A percentile compares a stretch with the other conserved stretches of the same genome.
These are phyloP conservation scores for Fusarium agapanthi DNA, from an alignment of 2,329 filamentous ascomycete genomes.

Conservation along the genomic window DNA sequence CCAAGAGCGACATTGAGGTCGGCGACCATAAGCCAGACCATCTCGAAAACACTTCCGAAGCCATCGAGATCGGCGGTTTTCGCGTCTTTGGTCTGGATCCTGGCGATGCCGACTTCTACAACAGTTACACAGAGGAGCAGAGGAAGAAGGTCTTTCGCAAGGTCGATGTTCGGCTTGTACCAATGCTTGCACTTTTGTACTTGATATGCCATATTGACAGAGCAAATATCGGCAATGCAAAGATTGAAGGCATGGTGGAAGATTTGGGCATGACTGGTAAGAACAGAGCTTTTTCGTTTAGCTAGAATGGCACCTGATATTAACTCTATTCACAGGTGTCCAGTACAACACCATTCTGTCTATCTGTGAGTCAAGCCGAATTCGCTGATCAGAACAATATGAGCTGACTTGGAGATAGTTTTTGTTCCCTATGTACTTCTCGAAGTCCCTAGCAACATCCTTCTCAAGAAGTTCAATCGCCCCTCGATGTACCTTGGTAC, in stretches of 20 bases:
- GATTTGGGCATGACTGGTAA: constrained; percentile 55
- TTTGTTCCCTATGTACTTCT: constrained; percentile 37
- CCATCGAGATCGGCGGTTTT: constrained; percentile 33
- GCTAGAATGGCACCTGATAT: too few relatives aligned
- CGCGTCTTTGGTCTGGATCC: constrained; percentile 34
- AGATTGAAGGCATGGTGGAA: constrained; percentile 53
- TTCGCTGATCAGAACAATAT: too few relatives aligned
- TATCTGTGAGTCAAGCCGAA: constrained; percentile 62
- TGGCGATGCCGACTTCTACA: constrained; percentile 38
- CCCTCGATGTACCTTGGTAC: constrained; percentile 37
- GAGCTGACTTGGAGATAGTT: neutral
- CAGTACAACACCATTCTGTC: constrained; percentile 66
- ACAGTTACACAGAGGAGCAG: constrained; percentile 33
- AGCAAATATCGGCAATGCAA: constrained; percentile 62
- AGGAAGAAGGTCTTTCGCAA: constrained; percentile 37
- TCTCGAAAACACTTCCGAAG: constrained; percentile 24
- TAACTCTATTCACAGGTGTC: constrained; percentile 47
- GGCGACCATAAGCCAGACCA: constrained; percentile 26
- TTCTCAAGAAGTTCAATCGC: constrained; percentile 39
- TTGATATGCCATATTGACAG: constrained; percentile 65
- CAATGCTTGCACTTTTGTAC: constrained; percentile 65
- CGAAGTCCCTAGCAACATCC: constrained; percentile 41
- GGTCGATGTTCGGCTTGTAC: constrained; percentile 49
- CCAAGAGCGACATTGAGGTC: constrained; percentile 34
- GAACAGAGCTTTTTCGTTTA: too few relatives aligned